phyloP scores from a whole-genome alignment of 345 rosid genomes.

The sweet orange (Citrus sinensis) region DVS_A1.0 CM039162.1:29087501-29088000 shows the following conservation, averaged over 20 bases:
- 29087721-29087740: not conserved
- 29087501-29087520: conserved; percentile 42
- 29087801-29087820: too few relatives aligned
- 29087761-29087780: not conserved
- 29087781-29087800: conserved; percentile 2
- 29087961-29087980: conserved; percentile 38
- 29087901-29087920: conserved; percentile 26
- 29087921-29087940: conserved; percentile 51
- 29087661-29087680: conserved; percentile 18
- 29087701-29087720: not conserved
- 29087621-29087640: not conserved
- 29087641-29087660: conserved; percentile 6
- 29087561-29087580: conserved; percentile 45
- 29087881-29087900: conserved; percentile 28
- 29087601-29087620: not conserved
- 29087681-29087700: not conserved
- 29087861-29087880: not conserved
- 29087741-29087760: conserved; percentile 13
- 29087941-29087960: conserved; percentile 44
- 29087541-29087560: conserved; percentile 42
- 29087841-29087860: too few relatives aligned
- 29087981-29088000: not conserved
- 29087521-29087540: conserved; percentile 36
- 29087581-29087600: not conserved
- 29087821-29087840: too few relatives aligned